phyloP scores from a whole-genome alignment of 2,329 filamentous ascomycete genomes.

The Myrmaecium sp. region DNA sequence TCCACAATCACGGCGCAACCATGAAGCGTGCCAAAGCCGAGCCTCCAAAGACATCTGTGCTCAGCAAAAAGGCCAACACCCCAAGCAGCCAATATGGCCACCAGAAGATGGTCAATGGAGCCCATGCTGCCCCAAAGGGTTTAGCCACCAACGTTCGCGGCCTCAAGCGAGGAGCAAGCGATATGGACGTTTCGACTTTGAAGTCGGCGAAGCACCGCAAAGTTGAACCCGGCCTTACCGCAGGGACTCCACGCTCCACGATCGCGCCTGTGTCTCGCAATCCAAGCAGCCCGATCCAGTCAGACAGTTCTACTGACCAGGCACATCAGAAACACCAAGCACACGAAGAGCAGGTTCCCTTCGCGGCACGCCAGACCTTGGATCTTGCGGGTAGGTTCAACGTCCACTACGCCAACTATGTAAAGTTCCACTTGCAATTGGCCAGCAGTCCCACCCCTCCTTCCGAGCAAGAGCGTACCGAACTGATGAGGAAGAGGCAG shows the following conservation, averaged over 20 bases:
- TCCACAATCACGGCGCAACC: conserved; percentile 18
- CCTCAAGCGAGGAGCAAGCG: conserved; percentile 4
- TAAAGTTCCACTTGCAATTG: conserved; percentile 34
- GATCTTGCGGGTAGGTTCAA: conserved; percentile 36
- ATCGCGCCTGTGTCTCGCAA: conserved; percentile 2
- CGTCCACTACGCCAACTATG: conserved; percentile 40
- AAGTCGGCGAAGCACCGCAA: conserved; percentile 1
- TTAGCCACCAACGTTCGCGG: conserved; percentile 6
- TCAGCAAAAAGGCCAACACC: conserved; percentile 13
- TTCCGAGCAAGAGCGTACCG: conserved; percentile 32
- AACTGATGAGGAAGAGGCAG: conserved; percentile 36
- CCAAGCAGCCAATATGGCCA: conserved; percentile 14
- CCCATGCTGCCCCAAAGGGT: conserved; percentile 8
- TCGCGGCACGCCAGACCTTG: conserved; percentile 21
- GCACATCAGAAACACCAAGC: conserved; percentile 18
- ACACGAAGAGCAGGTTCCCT: conserved; percentile 12
- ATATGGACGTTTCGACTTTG: conserved; percentile 4
- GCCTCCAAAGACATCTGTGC: conserved; percentile 12
- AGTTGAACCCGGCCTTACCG: no score
- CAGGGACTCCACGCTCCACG: conserved; percentile 1
- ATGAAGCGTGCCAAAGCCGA: conserved; percentile 17
- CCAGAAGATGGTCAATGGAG: conserved; percentile 12
- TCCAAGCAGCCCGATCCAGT: conserved; percentile 11
- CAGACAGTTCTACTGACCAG: conserved; percentile 14
- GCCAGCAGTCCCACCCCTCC: conserved; percentile 24